phyloP scores from a whole-genome alignment of 371 early-diverging fungal species.

The Saksenaea oblongispora region DNA sequence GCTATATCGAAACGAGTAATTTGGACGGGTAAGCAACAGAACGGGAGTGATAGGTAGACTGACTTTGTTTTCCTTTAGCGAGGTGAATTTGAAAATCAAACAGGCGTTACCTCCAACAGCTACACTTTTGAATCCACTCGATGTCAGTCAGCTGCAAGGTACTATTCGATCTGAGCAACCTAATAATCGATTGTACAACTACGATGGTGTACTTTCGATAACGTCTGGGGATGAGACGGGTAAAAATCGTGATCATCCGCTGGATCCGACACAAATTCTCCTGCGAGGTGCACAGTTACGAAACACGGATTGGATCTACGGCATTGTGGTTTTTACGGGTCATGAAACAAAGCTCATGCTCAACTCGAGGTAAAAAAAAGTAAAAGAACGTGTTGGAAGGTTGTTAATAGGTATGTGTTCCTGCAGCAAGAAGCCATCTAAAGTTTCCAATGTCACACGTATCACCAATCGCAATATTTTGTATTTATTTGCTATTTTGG shows the following conservation, averaged over 20 bases:
- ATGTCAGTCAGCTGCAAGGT: slow-evolving; percentile 60
- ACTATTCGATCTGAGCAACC: slow-evolving; percentile 79
- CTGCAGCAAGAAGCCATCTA: slow-evolving; percentile 50
- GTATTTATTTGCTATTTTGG: slow-evolving; percentile 85
- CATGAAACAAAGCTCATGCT: slow-evolving; percentile 91
- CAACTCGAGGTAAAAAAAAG: slow-evolving; percentile 64
- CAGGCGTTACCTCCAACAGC: slow-evolving; percentile 81
- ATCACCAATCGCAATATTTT: slow-evolving; percentile 93
- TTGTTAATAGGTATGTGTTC: neutral
- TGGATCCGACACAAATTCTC: slow-evolving; percentile 83
- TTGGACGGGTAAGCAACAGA: slow-evolving; percentile 78
- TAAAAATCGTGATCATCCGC: slow-evolving; percentile 59
- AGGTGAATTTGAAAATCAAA: slow-evolving; percentile 93
- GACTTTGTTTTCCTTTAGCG: slow-evolving; percentile 43
- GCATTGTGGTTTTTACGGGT: slow-evolving; percentile 84
- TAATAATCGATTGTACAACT: slow-evolving; percentile 87
- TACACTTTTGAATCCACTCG: slow-evolving; percentile 58
- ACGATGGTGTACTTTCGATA: slow-evolving; percentile 72
- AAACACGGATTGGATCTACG: slow-evolving; percentile 88
- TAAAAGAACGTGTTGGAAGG: neutral
- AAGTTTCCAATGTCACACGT: slow-evolving; percentile 70
- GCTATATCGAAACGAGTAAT: slow-evolving; percentile 96
- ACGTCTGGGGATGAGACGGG: slow-evolving; percentile 52
- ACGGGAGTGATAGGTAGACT: neutral
- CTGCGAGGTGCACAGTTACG: slow-evolving; percentile 83